Evolutionary conservation across 805 yeast species (phyloP).

Genomic region (Candida schatavii): DNA sequence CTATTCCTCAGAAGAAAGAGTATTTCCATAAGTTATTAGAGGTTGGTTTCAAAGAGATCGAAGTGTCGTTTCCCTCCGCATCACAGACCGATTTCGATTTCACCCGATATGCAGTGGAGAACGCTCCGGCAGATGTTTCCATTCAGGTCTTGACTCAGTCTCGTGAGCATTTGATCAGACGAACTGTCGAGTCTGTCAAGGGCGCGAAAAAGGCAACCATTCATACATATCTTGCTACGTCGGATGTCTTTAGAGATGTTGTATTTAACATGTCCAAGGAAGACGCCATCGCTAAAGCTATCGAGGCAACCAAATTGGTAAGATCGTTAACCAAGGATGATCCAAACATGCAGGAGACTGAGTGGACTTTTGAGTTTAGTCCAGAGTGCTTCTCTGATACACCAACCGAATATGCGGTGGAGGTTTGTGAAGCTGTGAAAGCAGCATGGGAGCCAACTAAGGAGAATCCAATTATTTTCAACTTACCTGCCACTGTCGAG

Average conservation of each 20-base stretch:
- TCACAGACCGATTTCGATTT: conserved; percentile 79
- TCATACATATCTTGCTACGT: conserved; percentile 74
- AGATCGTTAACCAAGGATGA: conserved; percentile 69
- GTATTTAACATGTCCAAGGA: conserved; percentile 64
- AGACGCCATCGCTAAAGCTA: conserved; percentile 60
- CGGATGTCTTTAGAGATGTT: conserved; percentile 69
- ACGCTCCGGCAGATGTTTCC: conserved; percentile 72
- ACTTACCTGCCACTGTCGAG: conserved; percentile 84
- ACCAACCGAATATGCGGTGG: conserved; percentile 56
- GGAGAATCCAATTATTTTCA: conserved; percentile 70
- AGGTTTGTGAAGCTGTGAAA: conserved; percentile 73
- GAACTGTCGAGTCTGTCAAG: conserved; percentile 68
- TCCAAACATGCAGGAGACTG: conserved; percentile 48
- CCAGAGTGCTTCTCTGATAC: conserved; percentile 81
- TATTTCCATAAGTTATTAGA: conserved; percentile 68
- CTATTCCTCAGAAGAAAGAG: conserved; percentile 70
- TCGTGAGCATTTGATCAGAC: conserved; percentile 65
- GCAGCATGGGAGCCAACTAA: conserved; percentile 68
- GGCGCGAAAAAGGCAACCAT: conserved; percentile 78
- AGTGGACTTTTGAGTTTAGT: conserved; percentile 75
- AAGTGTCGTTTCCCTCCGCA: conserved; percentile 80
- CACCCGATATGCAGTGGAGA: conserved; percentile 69
- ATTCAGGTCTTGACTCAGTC: conserved; percentile 77
- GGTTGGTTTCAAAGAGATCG: conserved; percentile 79
- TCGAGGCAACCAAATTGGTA: conserved; percentile 59